These are phyloP conservation scores for Calonectria multiphialidica DNA, from an alignment of 2,329 filamentous ascomycete species.

Conservation along the genomic window DNA sequence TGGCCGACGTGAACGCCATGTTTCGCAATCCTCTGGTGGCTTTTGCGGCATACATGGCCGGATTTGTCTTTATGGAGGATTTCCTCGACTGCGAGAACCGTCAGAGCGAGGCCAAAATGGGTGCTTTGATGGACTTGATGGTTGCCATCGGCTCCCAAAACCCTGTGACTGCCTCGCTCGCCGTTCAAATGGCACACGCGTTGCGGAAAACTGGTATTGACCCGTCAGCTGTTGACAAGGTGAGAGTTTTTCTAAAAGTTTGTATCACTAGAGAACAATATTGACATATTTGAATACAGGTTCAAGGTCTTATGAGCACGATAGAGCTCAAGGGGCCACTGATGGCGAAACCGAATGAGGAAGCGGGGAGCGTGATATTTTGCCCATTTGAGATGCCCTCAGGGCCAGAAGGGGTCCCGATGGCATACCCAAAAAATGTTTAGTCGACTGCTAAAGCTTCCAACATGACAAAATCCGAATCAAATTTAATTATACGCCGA, in stretches of 20 bases:
- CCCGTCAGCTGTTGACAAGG: constrained; percentile 39
- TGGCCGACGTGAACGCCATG: constrained; percentile 48
- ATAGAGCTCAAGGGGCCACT: constrained; percentile 30
- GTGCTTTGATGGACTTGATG: constrained; percentile 77
- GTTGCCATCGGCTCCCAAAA: constrained; percentile 74
- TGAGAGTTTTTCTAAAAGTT: background rate
- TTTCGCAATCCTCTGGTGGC: constrained; percentile 78
- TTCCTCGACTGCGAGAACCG: constrained; percentile 71
- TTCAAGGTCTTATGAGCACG: constrained; percentile 28
- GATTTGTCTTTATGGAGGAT: constrained; percentile 78
- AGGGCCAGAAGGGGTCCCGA: constrained; percentile 28
- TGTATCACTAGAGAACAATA: background rate
- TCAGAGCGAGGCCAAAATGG: constrained; percentile 64
- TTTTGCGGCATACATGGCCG: constrained; percentile 79
- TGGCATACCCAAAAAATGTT: constrained; percentile 12
- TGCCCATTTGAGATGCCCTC: constrained; percentile 36
- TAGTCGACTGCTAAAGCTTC: background rate
- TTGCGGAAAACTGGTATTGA: constrained; percentile 57
- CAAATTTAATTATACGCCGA: background rate
- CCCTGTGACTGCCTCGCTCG: constrained; percentile 75
- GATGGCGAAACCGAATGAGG: constrained; percentile 29
- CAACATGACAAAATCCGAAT: background rate
- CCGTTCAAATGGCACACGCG: constrained; percentile 77
- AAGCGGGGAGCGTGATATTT: constrained; percentile 32
- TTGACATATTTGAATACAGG: constrained; percentile 17